These are phyloP conservation scores for Malus sieversii DNA, from an alignment of 306 rosid species.

Conservation along the genomic window DNA sequence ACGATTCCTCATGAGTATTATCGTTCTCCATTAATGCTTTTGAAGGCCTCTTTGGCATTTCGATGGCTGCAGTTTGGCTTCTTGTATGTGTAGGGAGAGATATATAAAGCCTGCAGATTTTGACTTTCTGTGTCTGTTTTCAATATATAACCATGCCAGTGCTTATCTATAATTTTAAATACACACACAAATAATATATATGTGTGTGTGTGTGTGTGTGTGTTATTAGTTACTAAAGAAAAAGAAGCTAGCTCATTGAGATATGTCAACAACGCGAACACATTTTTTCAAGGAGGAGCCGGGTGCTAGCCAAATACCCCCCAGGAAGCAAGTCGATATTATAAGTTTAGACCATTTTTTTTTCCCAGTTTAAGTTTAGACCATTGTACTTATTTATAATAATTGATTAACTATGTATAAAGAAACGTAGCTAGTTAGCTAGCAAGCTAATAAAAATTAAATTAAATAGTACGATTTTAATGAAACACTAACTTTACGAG, in stretches of 20 bases:
- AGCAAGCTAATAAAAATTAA: neutral
- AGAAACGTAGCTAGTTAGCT: neutral
- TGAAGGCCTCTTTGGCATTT: slow-evolving; percentile 8
- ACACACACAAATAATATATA: neutral
- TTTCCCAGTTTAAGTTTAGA: neutral
- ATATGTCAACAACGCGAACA: slow-evolving; percentile 19
- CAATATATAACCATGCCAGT: neutral
- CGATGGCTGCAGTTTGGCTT: slow-evolving; percentile 2
- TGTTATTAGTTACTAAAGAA: neutral
- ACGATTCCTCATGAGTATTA: neutral
- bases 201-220: neutral
- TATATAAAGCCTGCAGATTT: slow-evolving; percentile 12
- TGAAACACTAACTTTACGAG: too few relatives aligned
- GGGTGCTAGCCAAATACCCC: slow-evolving; percentile 4
- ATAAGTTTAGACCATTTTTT: neutral
- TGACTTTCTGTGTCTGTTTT: slow-evolving; percentile 24
- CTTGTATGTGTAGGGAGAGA: slow-evolving; percentile 2
- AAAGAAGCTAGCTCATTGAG: neutral
- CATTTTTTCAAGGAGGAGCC: neutral
- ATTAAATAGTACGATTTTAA: too few relatives aligned
- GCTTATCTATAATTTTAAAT: slow-evolving; percentile 20
- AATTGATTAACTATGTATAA: neutral
- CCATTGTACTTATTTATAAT: neutral
- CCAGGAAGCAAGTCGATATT: slow-evolving; percentile 10
- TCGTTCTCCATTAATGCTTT: slow-evolving; percentile 8